These are phyloP conservation scores for Crepidotus variabilis DNA, from an alignment of 768 basidiomycete genomes.

Conservation along the genomic window DNA sequence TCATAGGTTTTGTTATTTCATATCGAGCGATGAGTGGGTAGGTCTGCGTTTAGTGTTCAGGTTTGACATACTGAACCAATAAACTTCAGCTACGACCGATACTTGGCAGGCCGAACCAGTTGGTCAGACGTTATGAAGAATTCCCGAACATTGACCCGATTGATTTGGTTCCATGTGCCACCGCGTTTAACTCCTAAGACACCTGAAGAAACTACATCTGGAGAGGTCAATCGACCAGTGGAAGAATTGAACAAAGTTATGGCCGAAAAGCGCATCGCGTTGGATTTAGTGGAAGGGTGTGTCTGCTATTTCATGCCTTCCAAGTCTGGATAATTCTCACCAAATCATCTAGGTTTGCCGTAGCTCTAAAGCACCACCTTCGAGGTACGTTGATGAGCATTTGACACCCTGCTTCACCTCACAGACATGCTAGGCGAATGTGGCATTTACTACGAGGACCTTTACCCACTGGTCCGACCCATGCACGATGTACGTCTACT, in stretches of 20 bases:
- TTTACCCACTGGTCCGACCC: constrained; percentile 53
- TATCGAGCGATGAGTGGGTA: constrained; percentile 61
- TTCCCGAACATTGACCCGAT: constrained; percentile 42
- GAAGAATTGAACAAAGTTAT: constrained; percentile 49
- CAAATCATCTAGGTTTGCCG: constrained; percentile 37
- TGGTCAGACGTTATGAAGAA: constrained; percentile 58
- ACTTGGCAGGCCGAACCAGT: constrained; percentile 51
- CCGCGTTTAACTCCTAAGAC: constrained; percentile 40
- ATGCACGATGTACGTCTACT: constrained; percentile 44
- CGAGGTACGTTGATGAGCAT: constrained; percentile 31
- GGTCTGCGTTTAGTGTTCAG: constrained; percentile 12
- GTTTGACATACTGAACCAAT: background rate
- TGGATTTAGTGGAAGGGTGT: constrained; percentile 57
- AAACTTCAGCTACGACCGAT: constrained; percentile 51
- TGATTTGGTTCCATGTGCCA: constrained; percentile 64
- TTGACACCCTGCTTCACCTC: background rate
- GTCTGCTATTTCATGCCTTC: constrained; percentile 11
- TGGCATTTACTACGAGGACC: constrained; percentile 59
- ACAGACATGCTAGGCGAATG: constrained; percentile 39
- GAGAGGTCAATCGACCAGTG: constrained; percentile 25
- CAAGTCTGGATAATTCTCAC: background rate
- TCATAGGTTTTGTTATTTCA: constrained; percentile 63
- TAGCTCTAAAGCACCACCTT: constrained; percentile 61
- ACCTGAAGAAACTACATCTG: constrained; percentile 29
- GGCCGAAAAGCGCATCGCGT: constrained; percentile 57